Conservation (phyloP, 2,329 filamentous ascomycete species). For the Penicillium sp. region DNA sequence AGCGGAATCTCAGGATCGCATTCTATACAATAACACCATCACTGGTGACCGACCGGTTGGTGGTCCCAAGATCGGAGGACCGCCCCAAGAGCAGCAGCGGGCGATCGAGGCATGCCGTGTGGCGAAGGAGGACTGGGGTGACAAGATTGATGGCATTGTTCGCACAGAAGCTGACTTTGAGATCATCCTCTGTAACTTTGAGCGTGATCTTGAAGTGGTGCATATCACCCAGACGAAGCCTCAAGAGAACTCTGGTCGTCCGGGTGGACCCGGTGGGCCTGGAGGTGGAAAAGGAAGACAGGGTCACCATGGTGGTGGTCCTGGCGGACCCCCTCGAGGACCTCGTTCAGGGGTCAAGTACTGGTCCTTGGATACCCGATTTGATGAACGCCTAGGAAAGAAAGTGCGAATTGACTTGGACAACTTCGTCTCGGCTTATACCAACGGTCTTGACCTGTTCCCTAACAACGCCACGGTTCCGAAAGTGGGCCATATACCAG, state of each 20-base stretch:
- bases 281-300: background rate
- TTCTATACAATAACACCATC: conserved; percentile 52
- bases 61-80: conserved; percentile 6
- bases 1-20: conserved; percentile 64
- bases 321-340: background rate
- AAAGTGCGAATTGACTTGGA: conserved; percentile 45
- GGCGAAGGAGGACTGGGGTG: conserved; percentile 49
- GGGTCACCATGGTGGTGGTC: background rate
- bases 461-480: conserved; percentile 36
- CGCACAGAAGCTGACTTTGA: conserved; percentile 71
- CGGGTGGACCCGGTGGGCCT: background rate
- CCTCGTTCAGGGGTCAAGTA: background rate
- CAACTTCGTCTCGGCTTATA: conserved; percentile 45
- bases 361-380: background rate
- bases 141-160: conserved; percentile 61
- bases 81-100: conserved; percentile 49
- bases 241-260: background rate
- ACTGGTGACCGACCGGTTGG: background rate
- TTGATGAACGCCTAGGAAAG: conserved; percentile 11
- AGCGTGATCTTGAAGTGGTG: conserved; percentile 38
- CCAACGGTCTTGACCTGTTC: conserved; percentile 41
- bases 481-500: conserved; percentile 28
- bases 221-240: conserved; percentile 32
- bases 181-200: conserved; percentile 67
- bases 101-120: conserved; percentile 59